A percentile compares a stretch with the other conserved stretches of the same genome.
phyloP scores from a whole-genome alignment of 352 stramenopile species.

The Elongisporangium undulatum region DNA sequence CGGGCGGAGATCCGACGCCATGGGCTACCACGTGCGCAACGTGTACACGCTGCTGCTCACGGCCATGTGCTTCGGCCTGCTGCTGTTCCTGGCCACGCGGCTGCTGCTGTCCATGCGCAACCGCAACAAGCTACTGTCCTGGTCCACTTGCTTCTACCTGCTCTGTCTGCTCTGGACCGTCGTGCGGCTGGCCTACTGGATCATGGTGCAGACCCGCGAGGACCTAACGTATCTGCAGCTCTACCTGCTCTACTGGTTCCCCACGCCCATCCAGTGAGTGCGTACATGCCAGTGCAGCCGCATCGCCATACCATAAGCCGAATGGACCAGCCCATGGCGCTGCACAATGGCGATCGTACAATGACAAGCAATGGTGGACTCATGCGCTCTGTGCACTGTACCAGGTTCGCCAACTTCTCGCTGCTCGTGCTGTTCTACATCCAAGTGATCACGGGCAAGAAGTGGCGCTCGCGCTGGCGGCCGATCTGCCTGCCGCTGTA shows the following conservation, averaged over 20 bases:
- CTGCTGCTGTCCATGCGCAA: conserved; percentile 63
- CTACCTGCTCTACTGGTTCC: conserved; percentile 85
- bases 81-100: conserved; percentile 68
- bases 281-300: background rate
- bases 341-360: background rate
- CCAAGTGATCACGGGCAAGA: conserved; percentile 75
- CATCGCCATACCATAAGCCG: background rate
- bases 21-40: conserved; percentile 34
- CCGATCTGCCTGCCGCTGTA: conserved; percentile 83
- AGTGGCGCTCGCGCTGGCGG: conserved; percentile 69
- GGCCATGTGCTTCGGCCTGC: conserved; percentile 66
- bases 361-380: background rate
- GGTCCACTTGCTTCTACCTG: conserved; percentile 78
- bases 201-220: conserved; percentile 71
- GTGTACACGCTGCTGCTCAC: conserved; percentile 79
- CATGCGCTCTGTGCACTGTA: background rate
- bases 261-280: conserved; percentile 71
- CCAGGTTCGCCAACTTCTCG: conserved; percentile 83
- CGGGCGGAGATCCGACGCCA: background rate
- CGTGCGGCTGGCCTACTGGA: conserved; percentile 79
- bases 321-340: background rate
- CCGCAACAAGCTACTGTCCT: conserved; percentile 82
- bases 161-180: conserved; percentile 81
- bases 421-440: conserved; percentile 88
- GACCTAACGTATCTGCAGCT: conserved; percentile 78